Evolutionary conservation across 2,329 filamentous ascomycete species (phyloP).

Genomic region (Aspergillus chevalieri): DNA sequence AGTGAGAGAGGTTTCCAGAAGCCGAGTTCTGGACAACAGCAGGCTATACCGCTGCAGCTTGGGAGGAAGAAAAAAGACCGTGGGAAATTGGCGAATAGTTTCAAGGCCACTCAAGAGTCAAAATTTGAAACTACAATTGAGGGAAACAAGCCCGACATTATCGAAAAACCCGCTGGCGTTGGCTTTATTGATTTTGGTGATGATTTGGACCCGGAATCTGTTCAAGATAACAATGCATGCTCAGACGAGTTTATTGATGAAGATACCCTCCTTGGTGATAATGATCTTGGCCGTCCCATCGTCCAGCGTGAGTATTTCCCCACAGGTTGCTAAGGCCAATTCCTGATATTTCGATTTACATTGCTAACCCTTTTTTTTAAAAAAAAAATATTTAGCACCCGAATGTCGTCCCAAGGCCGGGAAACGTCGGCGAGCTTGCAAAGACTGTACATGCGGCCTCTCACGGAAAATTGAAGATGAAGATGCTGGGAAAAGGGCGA

Average conservation of each 20-base stretch:
- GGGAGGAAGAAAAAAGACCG: slow-evolving; percentile 53
- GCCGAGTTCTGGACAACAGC: slow-evolving; percentile 54
- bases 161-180: slow-evolving; percentile 19
- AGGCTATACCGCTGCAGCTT: slow-evolving; percentile 59
- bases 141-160: slow-evolving; percentile 41
- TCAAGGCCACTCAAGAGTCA: slow-evolving; percentile 26
- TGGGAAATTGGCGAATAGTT: slow-evolving; percentile 21
- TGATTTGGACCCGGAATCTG: background rate
- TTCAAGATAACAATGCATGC: background rate
- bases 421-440: slow-evolving; percentile 88
- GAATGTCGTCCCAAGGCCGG: slow-evolving; percentile 83
- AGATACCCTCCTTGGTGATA: slow-evolving; percentile 75
- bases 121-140: background rate
- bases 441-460: slow-evolving; percentile 94
- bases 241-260: slow-evolving; percentile 85
- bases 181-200: slow-evolving; percentile 15
- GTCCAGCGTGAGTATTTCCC: slow-evolving; percentile 63
- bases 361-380: background rate
- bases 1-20: slow-evolving; percentile 65
- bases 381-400: slow-evolving; percentile 50
- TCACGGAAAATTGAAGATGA: slow-evolving; percentile 81
- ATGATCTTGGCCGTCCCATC: slow-evolving; percentile 71
- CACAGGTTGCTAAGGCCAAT: background rate
- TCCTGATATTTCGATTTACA: background rate
- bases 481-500: slow-evolving; percentile 61